These are phyloP conservation scores for Adansonia gregorii DNA, from an alignment of 441 rosid species.

Conservation along the genomic window DNA sequence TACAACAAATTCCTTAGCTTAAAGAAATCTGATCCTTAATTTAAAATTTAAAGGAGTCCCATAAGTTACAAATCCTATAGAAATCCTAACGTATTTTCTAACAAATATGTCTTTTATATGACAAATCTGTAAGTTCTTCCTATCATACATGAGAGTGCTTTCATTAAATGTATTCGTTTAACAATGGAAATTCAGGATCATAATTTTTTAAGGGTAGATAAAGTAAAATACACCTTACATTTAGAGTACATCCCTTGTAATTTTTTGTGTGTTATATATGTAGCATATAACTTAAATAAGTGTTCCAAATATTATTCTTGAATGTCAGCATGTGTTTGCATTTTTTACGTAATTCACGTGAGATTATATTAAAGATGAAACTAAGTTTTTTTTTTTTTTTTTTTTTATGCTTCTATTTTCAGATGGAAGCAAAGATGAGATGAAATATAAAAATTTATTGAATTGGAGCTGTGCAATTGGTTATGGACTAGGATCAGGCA, in stretches of 20 bases:
- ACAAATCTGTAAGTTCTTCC: slow-evolving; percentile 1
- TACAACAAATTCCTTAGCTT: too few relatives aligned
- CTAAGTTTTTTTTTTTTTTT: background rate
- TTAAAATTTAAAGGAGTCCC: too few relatives aligned
- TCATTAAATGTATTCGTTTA: background rate
- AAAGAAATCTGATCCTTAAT: too few relatives aligned
- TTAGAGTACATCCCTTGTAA: background rate
- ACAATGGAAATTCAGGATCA: background rate
- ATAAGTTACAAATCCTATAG: too few relatives aligned
- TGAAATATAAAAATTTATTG: slow-evolving; percentile 55
- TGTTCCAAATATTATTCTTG: background rate
- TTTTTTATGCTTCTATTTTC: slow-evolving; percentile 30
- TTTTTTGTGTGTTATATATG: background rate
- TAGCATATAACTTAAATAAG: background rate
- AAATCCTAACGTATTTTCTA: too few relatives aligned
- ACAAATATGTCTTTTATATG: background rate
- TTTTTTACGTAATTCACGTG: slow-evolving; percentile 15
- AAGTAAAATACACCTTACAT: background rate
- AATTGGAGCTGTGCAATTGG: slow-evolving; percentile 94
- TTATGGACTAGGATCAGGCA: slow-evolving; percentile 82
- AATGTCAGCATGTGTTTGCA: background rate
- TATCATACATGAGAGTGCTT: background rate
- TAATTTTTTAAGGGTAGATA: background rate
- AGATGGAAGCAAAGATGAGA: slow-evolving; percentile 62
- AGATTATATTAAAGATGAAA: too few relatives aligned